Evolutionary conservation across 352 stramenopile species (phyloP), one percentile per base, ranked within the genome.

Genomic region (Phytophthora cajani): DNA sequence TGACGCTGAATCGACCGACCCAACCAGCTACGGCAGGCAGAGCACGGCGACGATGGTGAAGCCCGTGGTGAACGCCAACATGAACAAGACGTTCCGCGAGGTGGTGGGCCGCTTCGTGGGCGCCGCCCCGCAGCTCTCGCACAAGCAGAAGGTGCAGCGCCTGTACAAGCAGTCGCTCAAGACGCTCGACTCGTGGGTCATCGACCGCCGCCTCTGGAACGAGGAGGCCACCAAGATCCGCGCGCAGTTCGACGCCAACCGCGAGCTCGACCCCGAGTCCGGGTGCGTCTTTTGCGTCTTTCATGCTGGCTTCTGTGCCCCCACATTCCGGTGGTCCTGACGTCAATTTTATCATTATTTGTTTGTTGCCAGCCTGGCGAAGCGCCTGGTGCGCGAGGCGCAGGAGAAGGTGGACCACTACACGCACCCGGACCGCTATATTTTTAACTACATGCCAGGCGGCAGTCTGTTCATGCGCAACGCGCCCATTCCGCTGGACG

Each of bases 391-490:
- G 65, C 77, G 97, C 61, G 94, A 98, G 69, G 97, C 87, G 50
- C 81, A 99, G 74, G 90, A 97, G 57, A 93, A 99, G 82, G 71
- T 99, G 50, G 91, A 91, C 61, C 79, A 97, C 64, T 97, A 97
- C 81, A 98, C 90, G 68, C 97, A 99, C 79, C 97, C 97, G 42
- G 97, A 99, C 85, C 92, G 86, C 54, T 99, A 99, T 81, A 94
- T 98, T 59, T 92, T 97, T 69, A 94, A 98, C 69, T 98, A 98
- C 88, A 99, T 99, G 97, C 98, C 98, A 9, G 98, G 98, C 50
- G 98, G 98, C 60, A 96, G 93, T 67, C 95, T 98, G 59, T 99
- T 99, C 81, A 99, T 99, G 98, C 91, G 98, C 60, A 99, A 99
- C 80, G 93, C 98, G 40, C 96, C 98, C 30, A 93, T 97, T 57